Conservation (phyloP, 306 rosid genomes). For the Bauhinia variegata region DNA sequence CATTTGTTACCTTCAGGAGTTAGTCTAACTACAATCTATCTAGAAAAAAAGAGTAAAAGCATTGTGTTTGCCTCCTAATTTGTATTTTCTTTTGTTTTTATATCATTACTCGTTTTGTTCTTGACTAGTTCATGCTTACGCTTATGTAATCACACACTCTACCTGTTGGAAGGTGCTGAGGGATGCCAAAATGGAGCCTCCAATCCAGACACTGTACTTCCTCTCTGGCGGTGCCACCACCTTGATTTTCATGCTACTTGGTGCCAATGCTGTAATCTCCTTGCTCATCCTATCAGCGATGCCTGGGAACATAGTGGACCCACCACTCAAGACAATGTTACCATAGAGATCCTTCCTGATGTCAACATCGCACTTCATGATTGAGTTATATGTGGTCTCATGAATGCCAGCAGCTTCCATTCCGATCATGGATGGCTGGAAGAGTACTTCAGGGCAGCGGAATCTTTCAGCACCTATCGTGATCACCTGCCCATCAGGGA, state of each 20-base stretch:
- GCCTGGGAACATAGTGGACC: constrained; percentile 63
- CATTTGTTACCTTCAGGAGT: background rate
- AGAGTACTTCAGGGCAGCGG: constrained; percentile 59
- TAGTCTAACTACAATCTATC: background rate
- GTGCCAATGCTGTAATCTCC: constrained; percentile 60
- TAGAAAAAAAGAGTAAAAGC: background rate
- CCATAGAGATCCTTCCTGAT: constrained; percentile 62
- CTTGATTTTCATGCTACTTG: no score
- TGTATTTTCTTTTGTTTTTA: constrained; percentile 2
- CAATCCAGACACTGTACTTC: constrained; percentile 65
- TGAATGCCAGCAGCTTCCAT: constrained; percentile 61
- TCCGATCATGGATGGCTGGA: constrained; percentile 62
- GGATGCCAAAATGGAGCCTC: constrained; percentile 63
- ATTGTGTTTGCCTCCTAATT: background rate
- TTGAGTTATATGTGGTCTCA: constrained; percentile 55
- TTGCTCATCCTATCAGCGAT: constrained; percentile 66
- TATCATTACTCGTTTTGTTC: constrained; percentile 23
- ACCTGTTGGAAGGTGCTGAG: constrained; percentile 68
- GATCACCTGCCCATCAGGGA: constrained; percentile 60
- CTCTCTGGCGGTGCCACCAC: constrained; percentile 63
- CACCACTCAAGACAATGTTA: constrained; percentile 64
- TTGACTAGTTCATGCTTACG: constrained; percentile 20
- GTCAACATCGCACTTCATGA: constrained; percentile 61
- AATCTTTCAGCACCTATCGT: constrained; percentile 58
- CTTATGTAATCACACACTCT: constrained; percentile 5